Evolutionary conservation across 768 basidiomycete species (phyloP).

Genomic region (Lactarius deliciosus): DNA sequence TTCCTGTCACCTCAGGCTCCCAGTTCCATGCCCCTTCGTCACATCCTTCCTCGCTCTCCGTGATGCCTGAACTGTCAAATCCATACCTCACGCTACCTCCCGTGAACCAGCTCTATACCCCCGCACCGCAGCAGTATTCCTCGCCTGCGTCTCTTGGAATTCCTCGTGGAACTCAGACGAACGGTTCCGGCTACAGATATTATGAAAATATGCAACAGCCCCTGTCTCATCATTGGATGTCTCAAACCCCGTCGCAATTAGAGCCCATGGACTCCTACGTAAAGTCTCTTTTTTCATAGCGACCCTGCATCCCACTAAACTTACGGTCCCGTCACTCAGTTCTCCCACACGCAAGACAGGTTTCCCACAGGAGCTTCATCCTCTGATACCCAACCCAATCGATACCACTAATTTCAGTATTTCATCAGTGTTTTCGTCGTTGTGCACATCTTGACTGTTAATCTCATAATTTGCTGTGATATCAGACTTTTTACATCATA

Average conservation of each 20-base stretch:
- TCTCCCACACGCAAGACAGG: slow-evolving; percentile 47
- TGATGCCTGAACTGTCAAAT: slow-evolving; percentile 56
- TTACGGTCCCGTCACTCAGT: slow-evolving; percentile 33
- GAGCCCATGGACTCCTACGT: slow-evolving; percentile 68
- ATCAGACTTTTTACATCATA: slow-evolving; percentile 24
- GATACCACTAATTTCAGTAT: slow-evolving; percentile 50
- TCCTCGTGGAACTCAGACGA: slow-evolving; percentile 41
- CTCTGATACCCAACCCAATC: slow-evolving; percentile 48
- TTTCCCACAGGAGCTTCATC: slow-evolving; percentile 47
- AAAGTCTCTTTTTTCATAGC: slow-evolving; percentile 35
- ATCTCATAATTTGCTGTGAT: slow-evolving; percentile 24
- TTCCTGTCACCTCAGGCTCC: slow-evolving; percentile 42
- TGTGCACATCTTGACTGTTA: slow-evolving; percentile 21
- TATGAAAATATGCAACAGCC: slow-evolving; percentile 41
- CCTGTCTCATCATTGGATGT: slow-evolving; percentile 41
- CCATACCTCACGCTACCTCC: slow-evolving; percentile 48
- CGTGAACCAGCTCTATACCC: slow-evolving; percentile 53
- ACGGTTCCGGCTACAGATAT: slow-evolving; percentile 35
- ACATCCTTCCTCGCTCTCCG: slow-evolving; percentile 47
- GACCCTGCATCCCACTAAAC: slow-evolving; percentile 5
- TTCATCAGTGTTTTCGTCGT: slow-evolving; percentile 34
- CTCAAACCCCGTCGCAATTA: slow-evolving; percentile 47
- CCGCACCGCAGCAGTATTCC: slow-evolving; percentile 37
- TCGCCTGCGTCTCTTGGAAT: slow-evolving; percentile 33
- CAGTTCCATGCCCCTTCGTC: slow-evolving; percentile 48